These are phyloP conservation scores for Thielaviopsis euricoi DNA, from an alignment of 2,329 filamentous ascomycete genomes.

Conservation along the genomic window DNA sequence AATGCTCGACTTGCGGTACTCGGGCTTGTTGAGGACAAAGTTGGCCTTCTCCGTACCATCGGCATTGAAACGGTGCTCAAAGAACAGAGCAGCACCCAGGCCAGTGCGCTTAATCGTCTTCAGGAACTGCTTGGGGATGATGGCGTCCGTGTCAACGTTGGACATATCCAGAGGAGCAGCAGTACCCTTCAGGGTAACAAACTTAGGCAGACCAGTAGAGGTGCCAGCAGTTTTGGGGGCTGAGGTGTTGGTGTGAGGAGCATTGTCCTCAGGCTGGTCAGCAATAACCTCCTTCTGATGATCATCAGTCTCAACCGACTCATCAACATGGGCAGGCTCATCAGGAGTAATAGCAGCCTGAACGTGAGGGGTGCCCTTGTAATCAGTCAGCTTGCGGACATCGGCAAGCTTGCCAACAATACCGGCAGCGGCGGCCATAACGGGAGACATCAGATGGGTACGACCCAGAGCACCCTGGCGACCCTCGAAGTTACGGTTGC, in stretches of 20 bases:
- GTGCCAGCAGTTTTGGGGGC: slow-evolving; percentile 24
- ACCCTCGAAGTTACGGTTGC: slow-evolving; percentile 95
- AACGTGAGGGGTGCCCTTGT: slow-evolving; percentile 43
- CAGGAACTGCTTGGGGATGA: slow-evolving; percentile 97
- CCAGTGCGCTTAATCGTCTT: slow-evolving; percentile 98
- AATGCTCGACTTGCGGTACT: slow-evolving; percentile 72
- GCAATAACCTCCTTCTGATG: slow-evolving; percentile 34
- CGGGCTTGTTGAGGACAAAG: slow-evolving; percentile 82
- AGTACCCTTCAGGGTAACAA: slow-evolving; percentile 68
- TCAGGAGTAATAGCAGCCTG: slow-evolving; percentile 30
- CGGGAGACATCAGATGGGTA: slow-evolving; percentile 92
- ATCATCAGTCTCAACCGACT: slow-evolving; percentile 34
- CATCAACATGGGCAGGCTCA: slow-evolving; percentile 33
- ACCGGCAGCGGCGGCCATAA: slow-evolving; percentile 81
- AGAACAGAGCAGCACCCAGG: slow-evolving; percentile 75
- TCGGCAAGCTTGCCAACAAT: slow-evolving; percentile 85
- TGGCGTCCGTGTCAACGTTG: slow-evolving; percentile 97
- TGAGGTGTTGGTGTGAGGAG: slow-evolving; percentile 47
- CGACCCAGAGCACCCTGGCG: slow-evolving; percentile 82
- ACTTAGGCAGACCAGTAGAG: slow-evolving; percentile 60
- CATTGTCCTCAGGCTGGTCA: slow-evolving; percentile 46
- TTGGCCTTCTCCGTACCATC: slow-evolving; percentile 59
- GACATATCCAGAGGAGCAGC: slow-evolving; percentile 73
- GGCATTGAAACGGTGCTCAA: slow-evolving; percentile 61
- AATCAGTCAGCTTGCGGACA: slow-evolving; percentile 60